Base-by-base conservation (phyloP, 257 asterid genomes). In the Nicotiana tabacum region DNA sequence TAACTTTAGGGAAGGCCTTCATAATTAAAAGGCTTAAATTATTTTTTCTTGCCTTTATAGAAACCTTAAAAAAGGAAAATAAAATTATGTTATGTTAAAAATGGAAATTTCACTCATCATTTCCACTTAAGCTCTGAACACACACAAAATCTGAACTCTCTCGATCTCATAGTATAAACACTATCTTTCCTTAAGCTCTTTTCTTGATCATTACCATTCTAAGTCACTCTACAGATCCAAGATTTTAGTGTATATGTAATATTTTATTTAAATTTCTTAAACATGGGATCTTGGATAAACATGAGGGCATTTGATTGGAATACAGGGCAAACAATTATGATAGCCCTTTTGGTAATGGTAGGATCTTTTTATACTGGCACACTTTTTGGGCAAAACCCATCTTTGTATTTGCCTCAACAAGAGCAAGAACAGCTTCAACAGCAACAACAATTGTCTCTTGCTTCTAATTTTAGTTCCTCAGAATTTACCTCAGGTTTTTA, bases 301-400 rank as follows among this genome's bases (percentile, higher is more conserved):
- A 86, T 84, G 91, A 84, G 91, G 57, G 92, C 95, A 16, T 94
- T 91, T 83, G 97, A 94, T 92, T 92, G 95, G 95, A 90, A 90
- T 84, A 74, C 87, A 35, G 98, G 93, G 35, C 95, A 94, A 87
- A 78, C 88, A 66, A 85, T 96, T 72, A 82, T 86, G 89, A 30
- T 87, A 9, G 80, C 85, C 77, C 97, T 94, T 83, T 83, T 94
- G 77, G 88, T 95, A 83, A 92, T 91, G 97, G 87, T 91, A 2
- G 97, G 87, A 87, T 93, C 97, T 43, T 94, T 96, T 86, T 94
- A 90, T 90, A 85, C 89, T n/a, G 99, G 98, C 81, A 88, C 97
- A n/a, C 93, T 92, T 78, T 89, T 90, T 53, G 89, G 91, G 83
- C 86, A 87, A 77, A 89, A 66, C 51, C 67, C 90, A 82, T 76